Evolutionary conservation across 2,329 filamentous ascomycete species (phyloP), one percentile per base, ranked within the genome.

Genomic region (Reticulascus tulasneorum): DNA sequence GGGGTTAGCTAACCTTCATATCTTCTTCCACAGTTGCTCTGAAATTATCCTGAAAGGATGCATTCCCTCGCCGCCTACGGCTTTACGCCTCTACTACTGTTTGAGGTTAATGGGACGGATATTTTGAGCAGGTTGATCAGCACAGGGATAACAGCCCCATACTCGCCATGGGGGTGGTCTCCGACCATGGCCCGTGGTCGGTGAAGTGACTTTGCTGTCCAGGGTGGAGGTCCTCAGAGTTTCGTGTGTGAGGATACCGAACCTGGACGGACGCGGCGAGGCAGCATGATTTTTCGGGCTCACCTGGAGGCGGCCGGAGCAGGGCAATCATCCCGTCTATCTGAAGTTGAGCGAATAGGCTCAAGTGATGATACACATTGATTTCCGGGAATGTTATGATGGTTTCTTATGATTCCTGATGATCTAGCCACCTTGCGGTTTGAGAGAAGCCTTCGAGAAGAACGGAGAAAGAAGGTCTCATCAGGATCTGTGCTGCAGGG

Each of bases 91-190:
- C n/a, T n/a, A n/a, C n/a, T n/a, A n/a, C 46, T 50, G 71, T 76
- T 73, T 75, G 72, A 73, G 63, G 62, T 69, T 69, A 58, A 72
- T 69, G 63, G 63, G 60, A 67, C 55, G 60, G 58, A 51, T 60
- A 63, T 64, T 63, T 60, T 54, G 56, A 55, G 50, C 55, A 56
- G 60, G 60, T 58, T 64, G 66, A 67, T 71, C 63, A 57, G 46
- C 67, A 44, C 35, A 64, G 55, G 50, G 64, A 45, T 42, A 29
- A 24, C 23, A 28, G 39, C 32, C n/a, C 22, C 31, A 33, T 42
- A 31, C 40, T 42, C 28, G 28, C 17, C 27, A 33, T 42, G 40
- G 40, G n/a, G 36, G 23, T 28, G 28, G 40, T 26, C 37, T 40
- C 32, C 40, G 33, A 57, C 54, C 55, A 38, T 44, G 37, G 40